Evolutionary conservation across 2,329 filamentous ascomycete genomes (phyloP).

Genomic region (Fusarium robinianum): DNA sequence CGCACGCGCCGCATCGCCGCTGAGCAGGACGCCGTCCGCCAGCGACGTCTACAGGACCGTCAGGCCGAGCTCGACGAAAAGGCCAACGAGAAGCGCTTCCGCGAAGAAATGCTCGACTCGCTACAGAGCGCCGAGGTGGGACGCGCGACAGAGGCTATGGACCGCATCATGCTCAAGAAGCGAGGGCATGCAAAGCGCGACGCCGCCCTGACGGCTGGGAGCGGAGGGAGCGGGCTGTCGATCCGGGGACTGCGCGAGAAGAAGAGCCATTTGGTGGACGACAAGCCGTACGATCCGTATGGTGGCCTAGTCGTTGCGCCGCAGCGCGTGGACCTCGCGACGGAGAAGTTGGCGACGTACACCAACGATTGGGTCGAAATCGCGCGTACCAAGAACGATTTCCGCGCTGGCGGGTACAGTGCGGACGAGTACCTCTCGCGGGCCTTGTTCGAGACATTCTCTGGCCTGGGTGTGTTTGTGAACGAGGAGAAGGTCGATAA

Average conservation of each 20-base stretch:
- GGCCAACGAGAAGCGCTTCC: conserved; percentile 63
- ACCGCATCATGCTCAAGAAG: conserved; percentile 73
- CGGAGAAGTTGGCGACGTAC: conserved; percentile 63
- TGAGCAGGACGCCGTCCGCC: conserved; percentile 68
- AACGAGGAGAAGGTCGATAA: conserved; percentile 69
- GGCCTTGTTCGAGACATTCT: conserved; percentile 86
- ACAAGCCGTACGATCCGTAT: conserved; percentile 87
- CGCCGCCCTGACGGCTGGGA: conserved; percentile 42
- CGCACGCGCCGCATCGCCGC: conserved; percentile 60
- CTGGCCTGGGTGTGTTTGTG: conserved; percentile 85
- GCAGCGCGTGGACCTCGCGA: conserved; percentile 67
- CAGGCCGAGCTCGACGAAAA: conserved; percentile 74
- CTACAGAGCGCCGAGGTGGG: conserved; percentile 65
- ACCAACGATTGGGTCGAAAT: conserved; percentile 74
- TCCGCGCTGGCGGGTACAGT: conserved; percentile 81
- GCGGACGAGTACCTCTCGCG: conserved; percentile 80
- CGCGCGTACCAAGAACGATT: conserved; percentile 66
- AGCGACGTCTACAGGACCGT: conserved; percentile 63
- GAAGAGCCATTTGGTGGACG: conserved; percentile 51
- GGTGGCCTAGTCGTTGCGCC: conserved; percentile 72
- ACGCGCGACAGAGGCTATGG: conserved; percentile 62
- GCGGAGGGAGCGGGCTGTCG: conserved; percentile 51
- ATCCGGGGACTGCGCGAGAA: conserved; percentile 81
- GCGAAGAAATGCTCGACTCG: conserved; percentile 71
- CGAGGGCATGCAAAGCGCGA: conserved; percentile 58